Conservation (phyloP, 257 asterid genomes). For the Penstemon barbatus region DNA sequence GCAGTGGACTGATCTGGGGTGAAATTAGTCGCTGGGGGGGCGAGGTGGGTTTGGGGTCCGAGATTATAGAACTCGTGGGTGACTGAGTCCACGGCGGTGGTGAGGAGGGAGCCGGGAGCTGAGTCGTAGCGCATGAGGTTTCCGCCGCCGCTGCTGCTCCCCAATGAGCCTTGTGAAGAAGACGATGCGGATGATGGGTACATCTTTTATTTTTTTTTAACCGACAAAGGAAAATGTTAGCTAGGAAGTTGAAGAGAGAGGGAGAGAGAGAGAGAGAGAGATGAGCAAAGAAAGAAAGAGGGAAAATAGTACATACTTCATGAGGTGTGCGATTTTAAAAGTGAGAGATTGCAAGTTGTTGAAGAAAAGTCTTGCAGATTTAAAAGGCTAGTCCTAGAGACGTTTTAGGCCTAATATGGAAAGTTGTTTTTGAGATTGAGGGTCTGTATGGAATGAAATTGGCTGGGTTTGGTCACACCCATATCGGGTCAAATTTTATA, state of each 20-base stretch:
- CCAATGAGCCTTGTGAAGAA: slow-evolving; percentile 61
- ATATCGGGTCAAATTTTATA: no score
- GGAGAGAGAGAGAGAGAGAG: slow-evolving; percentile 22
- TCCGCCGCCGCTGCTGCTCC: slow-evolving; percentile 17
- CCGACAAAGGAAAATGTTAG: neutral
- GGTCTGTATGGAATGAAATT: no score
- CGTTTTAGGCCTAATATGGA: no score
- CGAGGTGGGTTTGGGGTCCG: slow-evolving; percentile 23
- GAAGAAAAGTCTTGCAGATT: slow-evolving; percentile 23
- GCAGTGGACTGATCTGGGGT: slow-evolving; percentile 16
- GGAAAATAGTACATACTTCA: no score
- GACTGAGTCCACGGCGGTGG: slow-evolving; percentile 57
- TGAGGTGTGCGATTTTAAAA: slow-evolving; percentile 24
- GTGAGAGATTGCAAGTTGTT: slow-evolving; percentile 34
- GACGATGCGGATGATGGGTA: slow-evolving; percentile 68
- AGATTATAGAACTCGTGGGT: slow-evolving; percentile 41
- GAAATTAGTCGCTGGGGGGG: slow-evolving; percentile 17
- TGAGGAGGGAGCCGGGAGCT: slow-evolving; percentile 65
- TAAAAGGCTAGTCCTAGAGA: no score
- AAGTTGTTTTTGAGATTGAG: no score
- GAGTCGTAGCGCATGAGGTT: slow-evolving; percentile 70
- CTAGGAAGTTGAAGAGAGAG: neutral
- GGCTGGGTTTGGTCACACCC: no score
- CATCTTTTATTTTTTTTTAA: slow-evolving; percentile 33
- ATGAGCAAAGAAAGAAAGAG: slow-evolving; percentile 13